Base-by-base conservation (phyloP, 2,329 filamentous ascomycete species). In the Arachnomyces sp. region DNA sequence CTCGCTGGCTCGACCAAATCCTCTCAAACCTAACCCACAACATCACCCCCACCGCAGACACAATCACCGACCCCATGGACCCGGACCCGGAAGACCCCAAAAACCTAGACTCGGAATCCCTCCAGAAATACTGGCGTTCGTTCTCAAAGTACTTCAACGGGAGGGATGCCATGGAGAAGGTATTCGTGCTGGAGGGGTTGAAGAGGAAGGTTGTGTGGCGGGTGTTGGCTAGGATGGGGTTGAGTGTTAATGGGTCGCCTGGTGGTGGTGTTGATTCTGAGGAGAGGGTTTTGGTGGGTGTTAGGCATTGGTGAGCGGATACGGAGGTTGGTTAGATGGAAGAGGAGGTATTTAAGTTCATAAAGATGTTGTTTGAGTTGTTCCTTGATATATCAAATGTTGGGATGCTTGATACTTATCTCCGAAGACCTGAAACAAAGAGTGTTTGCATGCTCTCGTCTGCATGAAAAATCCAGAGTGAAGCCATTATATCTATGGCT, bases 131-230 rank as follows among this genome's bases (percentile, higher is more conserved):
- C 35, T 94, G 88, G 84, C 76, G 78, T 2, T 69, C 74, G 33
- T 79, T 95, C 52, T 75, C 82, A 53, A 86, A 84, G 60, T 92
- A 95, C 61, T 86, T 96, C 52, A 89, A 96, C 59, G 92, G 92
- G 1, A 76, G 74, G 42, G 81, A 84, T 55, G 80, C 89, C 2
- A 71, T 96, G 44, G 92, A 98, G 66, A 81, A 89, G 52, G 84
- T 98, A 49, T 78, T 84, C 1, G 68, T 92, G n/a, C 75, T 83
- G 42, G 87, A 95, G 64, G 84, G 85, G 4, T 75, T 93, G 67
- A 94, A 92, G 68, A 73, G 87, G 42, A 93, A 90, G 65, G 59
- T 67, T 31, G 72, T 78, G 3, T 69, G 68, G 63, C 62, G 66
- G 47, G 52, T 77, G 43, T 61, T 78, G 25, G 65, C 57, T 31